Evolutionary conservation across 2,329 filamentous ascomycete genomes (phyloP).

Genomic region (Setomelanomma holmii): DNA sequence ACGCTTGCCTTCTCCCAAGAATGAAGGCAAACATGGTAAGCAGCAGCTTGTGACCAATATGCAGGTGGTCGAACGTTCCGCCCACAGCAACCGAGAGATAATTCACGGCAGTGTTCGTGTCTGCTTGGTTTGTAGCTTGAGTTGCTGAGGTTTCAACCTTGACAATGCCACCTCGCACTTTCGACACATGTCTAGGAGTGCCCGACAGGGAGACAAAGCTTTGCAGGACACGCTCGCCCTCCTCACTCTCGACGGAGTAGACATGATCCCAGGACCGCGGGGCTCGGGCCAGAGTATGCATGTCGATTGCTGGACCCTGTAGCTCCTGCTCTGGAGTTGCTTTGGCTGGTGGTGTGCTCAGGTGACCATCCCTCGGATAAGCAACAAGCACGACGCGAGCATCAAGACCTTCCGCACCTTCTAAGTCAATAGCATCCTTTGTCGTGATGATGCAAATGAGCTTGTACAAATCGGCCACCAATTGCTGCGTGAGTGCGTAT

Average conservation of each 20-base stretch:
- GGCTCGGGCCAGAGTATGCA: constrained; percentile 56
- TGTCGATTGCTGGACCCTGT: constrained; percentile 59
- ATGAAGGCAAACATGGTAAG: constrained; percentile 85
- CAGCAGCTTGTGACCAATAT: constrained; percentile 94
- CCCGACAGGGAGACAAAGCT: constrained; percentile 49
- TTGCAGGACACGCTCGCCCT: constrained; percentile 65
- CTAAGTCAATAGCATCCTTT: constrained; percentile 66
- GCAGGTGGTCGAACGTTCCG: constrained; percentile 95
- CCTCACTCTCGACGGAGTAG: constrained; percentile 71
- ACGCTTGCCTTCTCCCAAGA: constrained; percentile 53
- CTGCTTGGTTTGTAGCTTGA: neutral
- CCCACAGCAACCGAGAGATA: constrained; percentile 78
- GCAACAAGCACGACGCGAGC: constrained; percentile 76
- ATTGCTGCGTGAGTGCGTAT: constrained; percentile 74
- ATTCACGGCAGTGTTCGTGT: constrained; percentile 21
- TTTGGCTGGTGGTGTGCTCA: constrained; percentile 26
- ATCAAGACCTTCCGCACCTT: constrained; percentile 76
- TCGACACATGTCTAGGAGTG: constrained; percentile 36
- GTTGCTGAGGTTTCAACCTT: constrained; percentile 19
- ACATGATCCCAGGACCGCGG: constrained; percentile 68
- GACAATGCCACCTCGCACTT: constrained; percentile 46
- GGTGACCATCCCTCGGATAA: constrained; percentile 53
- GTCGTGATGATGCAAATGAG: constrained; percentile 77
- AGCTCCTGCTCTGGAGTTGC: constrained; percentile 38
- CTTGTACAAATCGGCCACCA: constrained; percentile 79